A percentile compares a stretch with the other conserved stretches of the same genome.
Evolutionary conservation across 192 early-diverging fungal genomes (phyloP).

Genomic region (Coemansia furcata): DNA sequence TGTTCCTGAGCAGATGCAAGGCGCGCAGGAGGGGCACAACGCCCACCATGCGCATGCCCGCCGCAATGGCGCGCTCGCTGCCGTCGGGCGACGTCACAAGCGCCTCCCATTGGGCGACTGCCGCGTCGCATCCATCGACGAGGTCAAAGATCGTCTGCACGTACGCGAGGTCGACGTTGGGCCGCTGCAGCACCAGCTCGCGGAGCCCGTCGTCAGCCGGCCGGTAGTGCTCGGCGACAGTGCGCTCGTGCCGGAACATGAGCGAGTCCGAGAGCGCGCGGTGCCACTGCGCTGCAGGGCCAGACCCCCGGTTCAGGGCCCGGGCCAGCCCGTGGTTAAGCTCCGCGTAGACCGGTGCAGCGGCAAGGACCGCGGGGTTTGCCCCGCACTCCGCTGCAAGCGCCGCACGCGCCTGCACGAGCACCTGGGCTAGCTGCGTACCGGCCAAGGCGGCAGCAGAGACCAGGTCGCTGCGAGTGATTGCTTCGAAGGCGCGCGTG

Average conservation of each 20-base stretch:
- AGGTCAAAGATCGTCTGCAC: constrained; percentile 29
- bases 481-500: neutral
- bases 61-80: neutral
- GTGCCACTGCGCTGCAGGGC: constrained; percentile 29
- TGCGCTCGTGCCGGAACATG: constrained; percentile 36
- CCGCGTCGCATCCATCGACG: constrained; percentile 21
- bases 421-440: neutral
- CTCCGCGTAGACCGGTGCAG: constrained; percentile 15
- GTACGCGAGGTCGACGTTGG: constrained; percentile 23
- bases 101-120: constrained; percentile 21
- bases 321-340: constrained; percentile 22
- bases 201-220: constrained; percentile 1
- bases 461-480: neutral
- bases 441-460: neutral
- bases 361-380: neutral
- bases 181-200: constrained; percentile 35
- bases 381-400: constrained; percentile 12
- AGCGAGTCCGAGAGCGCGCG: constrained; percentile 16
- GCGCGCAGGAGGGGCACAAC: constrained; percentile 17
- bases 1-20: constrained; percentile 5
- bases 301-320: constrained; percentile 8
- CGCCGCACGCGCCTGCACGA: constrained; percentile 14
- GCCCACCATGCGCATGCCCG: neutral
- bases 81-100: neutral
- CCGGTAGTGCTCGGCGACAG: neutral